phyloP scores from a whole-genome alignment of 1,139 yeast species.

The Hansenula anomala region DNA sequence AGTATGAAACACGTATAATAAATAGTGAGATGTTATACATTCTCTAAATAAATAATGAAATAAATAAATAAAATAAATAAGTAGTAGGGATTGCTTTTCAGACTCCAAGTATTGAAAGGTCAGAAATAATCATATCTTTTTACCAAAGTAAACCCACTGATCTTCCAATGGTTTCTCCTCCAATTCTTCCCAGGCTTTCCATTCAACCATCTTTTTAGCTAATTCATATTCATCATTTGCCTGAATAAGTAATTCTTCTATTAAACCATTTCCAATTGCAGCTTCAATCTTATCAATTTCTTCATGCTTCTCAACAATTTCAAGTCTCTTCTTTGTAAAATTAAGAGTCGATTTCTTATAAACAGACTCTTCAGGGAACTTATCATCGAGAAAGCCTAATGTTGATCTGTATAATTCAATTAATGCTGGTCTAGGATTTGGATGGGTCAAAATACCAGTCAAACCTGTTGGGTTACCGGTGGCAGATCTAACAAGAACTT shows the following conservation, averaged over 20 bases:
- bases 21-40: too few species aligned
- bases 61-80: constrained; percentile 3
- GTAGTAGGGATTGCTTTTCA: too few species aligned
- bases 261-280: constrained; percentile 76
- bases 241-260: constrained; percentile 78
- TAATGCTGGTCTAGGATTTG: constrained; percentile 80
- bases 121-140: constrained; percentile 43
- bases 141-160: constrained; percentile 71
- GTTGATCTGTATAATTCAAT: constrained; percentile 69
- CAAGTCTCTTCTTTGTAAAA: constrained; percentile 65
- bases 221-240: constrained; percentile 77
- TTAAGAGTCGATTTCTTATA: constrained; percentile 75
- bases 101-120: too few species aligned
- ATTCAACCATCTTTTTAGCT: constrained; percentile 61
- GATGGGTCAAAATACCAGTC: constrained; percentile 75
- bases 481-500: constrained; percentile 62
- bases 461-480: constrained; percentile 76
- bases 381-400: constrained; percentile 47
- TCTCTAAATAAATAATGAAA: too few species aligned
- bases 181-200: constrained; percentile 64
- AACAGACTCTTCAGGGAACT: constrained; percentile 67
- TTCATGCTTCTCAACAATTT: constrained; percentile 60
- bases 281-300: constrained; percentile 65
- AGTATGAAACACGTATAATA: too few species aligned
- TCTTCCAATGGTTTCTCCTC: constrained; percentile 67